Percentiles rank a stretch among this genome's conserved stretches.
Conservation (phyloP, 2,329 filamentous ascomycete genomes). For the Nothomitra cinnamomea region DNA sequence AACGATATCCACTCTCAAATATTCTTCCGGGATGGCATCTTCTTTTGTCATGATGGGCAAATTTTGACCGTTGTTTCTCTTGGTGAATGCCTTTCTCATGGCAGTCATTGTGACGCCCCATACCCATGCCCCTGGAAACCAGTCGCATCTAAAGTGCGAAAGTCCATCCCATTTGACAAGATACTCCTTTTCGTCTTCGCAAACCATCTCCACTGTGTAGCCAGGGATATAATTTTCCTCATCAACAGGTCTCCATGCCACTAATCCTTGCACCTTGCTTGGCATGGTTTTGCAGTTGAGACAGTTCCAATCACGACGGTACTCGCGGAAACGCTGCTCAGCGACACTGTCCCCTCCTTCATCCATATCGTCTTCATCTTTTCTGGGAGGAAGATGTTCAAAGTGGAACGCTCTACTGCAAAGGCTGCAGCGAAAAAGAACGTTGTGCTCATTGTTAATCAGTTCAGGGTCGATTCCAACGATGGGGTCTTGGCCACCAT, state of each 20-base stretch:
- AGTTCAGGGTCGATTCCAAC: conserved; percentile 42
- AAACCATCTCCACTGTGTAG: conserved; percentile 36
- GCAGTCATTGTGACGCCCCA: conserved; percentile 45
- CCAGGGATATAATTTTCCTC: conserved; percentile 36
- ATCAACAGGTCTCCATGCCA: conserved; percentile 70
- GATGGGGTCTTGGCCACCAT: conserved; percentile 62
- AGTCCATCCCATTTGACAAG: conserved; percentile 71
- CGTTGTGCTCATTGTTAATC: conserved; percentile 57
- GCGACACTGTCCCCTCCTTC: conserved; percentile 31
- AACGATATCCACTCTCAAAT: conserved; percentile 72
- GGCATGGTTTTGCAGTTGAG: conserved; percentile 51
- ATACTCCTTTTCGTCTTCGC: conserved; percentile 75
- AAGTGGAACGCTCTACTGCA: conserved; percentile 74
- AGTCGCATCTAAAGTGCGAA: conserved; percentile 68
- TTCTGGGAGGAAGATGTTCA: conserved; percentile 52
- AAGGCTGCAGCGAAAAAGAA: conserved; percentile 66
- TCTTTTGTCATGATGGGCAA: conserved; percentile 51
- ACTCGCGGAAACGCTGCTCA: conserved; percentile 48
- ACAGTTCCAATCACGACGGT: conserved; percentile 62
- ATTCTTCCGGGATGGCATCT: conserved; percentile 79
- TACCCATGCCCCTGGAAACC: conserved; percentile 84
- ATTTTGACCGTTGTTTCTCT: conserved; percentile 43
- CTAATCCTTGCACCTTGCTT: conserved; percentile 55
- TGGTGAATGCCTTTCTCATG: conserved; percentile 64
- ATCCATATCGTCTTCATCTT: conserved; percentile 9